Base-by-base conservation (phyloP, 352 stramenopile species). In the Pythium biforme region DNA sequence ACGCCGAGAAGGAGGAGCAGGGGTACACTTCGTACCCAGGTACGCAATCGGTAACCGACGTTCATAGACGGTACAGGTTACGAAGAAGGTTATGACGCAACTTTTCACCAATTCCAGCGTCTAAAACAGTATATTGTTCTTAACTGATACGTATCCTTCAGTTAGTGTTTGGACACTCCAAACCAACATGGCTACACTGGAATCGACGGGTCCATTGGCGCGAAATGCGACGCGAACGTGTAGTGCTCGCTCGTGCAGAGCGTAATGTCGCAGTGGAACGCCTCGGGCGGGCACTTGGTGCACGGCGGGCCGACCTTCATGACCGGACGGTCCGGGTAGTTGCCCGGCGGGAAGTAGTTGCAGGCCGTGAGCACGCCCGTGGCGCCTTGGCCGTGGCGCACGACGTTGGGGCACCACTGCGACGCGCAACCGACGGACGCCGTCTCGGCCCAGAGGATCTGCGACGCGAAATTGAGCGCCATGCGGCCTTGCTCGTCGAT, bases 261-360 rank as follows among this genome's bases (percentile, higher is more conserved):
- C 37, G 61, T 68, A 15, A 27, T 34, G 47, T 68, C 53, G 31
- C 61, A 68, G 47, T 62, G 53, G 15, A 29, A 7, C 14, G 55
- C 55, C 7, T 68, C 61, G 0, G 29, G 11, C 0, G 61, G 55
- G 37, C 61, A 68, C 27, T 27, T 26, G 3, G 53, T 33, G 37
- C 61, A 68, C 23, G 61, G 61, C 39, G 55, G 34, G 15, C 54
- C 61, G 45, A 68, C 39, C 40, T 62, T 50, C 39, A 68, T 22
- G 7, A 68, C 47, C 8, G 31, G 10, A 1, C 39, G 43, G 61
- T 68, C 48, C 1, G 53, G 61, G 34, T 45, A 62, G 41, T 69
- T 69, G 22, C 62, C 62, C 7, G 62, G 62, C 12, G 62, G 62
- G 33, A 52, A 69, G 41, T 69, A 69, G 55, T 69, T 60, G 55